phyloP scores from a whole-genome alignment of 2,329 filamentous ascomycete species.

The Cladophialophora immunda region DNA sequence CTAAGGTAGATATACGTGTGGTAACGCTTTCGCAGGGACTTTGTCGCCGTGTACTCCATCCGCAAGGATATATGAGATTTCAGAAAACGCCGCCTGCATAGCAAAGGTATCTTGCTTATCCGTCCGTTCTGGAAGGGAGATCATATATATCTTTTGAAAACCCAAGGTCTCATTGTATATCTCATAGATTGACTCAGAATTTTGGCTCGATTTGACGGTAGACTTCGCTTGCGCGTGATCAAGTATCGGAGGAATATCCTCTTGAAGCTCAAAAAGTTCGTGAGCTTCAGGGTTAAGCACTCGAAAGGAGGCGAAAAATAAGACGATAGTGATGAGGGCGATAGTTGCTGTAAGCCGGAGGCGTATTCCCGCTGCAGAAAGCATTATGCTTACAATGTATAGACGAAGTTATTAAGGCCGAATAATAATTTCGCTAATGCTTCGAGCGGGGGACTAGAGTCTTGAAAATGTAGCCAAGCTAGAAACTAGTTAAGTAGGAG shows the following conservation, averaged over 20 bases:
- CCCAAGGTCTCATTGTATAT: slow-evolving; percentile 23
- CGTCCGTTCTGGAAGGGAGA: slow-evolving; percentile 57
- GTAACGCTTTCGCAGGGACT: slow-evolving; percentile 36
- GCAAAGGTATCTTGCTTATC: slow-evolving; percentile 61
- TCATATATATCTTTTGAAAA: slow-evolving; percentile 54
- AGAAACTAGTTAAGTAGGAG: neutral
- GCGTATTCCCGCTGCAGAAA: neutral
- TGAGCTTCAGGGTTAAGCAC: neutral
- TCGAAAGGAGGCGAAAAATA: neutral
- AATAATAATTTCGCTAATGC: neutral
- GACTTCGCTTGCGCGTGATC: neutral
- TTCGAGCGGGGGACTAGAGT: neutral
- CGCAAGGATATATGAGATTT: slow-evolving; percentile 36
- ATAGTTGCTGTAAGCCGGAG: neutral
- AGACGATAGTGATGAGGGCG: neutral
- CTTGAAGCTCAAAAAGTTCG: neutral
- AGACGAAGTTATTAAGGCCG: neutral
- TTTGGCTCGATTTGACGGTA: neutral
- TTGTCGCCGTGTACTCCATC: slow-evolving; percentile 36
- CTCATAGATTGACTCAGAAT: neutral
- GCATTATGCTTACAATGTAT: neutral
- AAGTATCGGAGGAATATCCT: neutral
- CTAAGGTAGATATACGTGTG: slow-evolving; percentile 25
- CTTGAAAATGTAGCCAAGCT: neutral
- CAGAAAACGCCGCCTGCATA: slow-evolving; percentile 53